These are phyloP conservation scores for Aschersonia sp. DNA, from an alignment of 2,329 filamentous ascomycete species.

Conservation along the genomic window DNA sequence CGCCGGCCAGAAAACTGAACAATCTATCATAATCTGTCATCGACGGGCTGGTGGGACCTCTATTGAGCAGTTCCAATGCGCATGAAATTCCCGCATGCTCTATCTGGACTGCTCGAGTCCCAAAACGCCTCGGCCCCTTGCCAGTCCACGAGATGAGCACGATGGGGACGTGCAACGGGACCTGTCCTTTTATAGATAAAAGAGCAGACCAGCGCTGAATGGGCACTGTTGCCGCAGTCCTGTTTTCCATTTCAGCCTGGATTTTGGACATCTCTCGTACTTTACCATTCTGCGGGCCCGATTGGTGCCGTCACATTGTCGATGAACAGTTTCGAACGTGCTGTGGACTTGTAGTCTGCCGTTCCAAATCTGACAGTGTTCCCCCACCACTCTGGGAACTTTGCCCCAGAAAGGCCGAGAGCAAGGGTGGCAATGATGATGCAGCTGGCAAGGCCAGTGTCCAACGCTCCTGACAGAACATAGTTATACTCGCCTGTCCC, in stretches of 20 bases:
- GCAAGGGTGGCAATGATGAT: slow-evolving; percentile 34
- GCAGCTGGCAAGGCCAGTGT: slow-evolving; percentile 38
- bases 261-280: background rate
- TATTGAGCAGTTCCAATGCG: too few species aligned
- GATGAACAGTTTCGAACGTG: slow-evolving; percentile 12
- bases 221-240: background rate
- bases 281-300: slow-evolving; percentile 12
- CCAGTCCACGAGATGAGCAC: too few species aligned
- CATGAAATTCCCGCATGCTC: too few species aligned
- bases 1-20: too few species aligned
- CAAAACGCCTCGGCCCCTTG: too few species aligned
- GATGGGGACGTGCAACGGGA: too few species aligned
- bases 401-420: slow-evolving; percentile 11
- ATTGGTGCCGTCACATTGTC: slow-evolving; percentile 11
- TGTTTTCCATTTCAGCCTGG: background rate
- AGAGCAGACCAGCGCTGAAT: too few species aligned
- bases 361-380: slow-evolving; percentile 20
- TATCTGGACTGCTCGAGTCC: too few species aligned
- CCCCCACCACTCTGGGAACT: slow-evolving; percentile 31
- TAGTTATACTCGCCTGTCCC: slow-evolving; percentile 32
- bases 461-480: slow-evolving; percentile 38
- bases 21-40: too few species aligned
- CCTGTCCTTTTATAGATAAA: too few species aligned
- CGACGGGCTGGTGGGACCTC: too few species aligned
- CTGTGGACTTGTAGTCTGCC: slow-evolving; percentile 11